Percentiles rank a stretch among this genome's conserved stretches.
Conservation (phyloP, 2,329 filamentous ascomycete species). For the Botrytis tulipae region DNA sequence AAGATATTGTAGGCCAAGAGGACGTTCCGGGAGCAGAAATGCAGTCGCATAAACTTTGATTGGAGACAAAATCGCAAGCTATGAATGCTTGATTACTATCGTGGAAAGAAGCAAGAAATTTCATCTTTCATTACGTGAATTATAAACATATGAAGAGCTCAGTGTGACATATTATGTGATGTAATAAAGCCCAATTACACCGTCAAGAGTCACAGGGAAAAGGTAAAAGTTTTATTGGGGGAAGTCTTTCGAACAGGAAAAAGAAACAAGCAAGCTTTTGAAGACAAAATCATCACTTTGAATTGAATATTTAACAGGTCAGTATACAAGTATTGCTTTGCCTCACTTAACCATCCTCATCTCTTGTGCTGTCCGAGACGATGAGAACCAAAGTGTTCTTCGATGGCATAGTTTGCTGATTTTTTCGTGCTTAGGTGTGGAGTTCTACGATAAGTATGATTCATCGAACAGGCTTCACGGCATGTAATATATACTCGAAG, state of each 20-base stretch:
- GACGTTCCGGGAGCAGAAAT: not conserved
- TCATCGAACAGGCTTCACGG: not conserved
- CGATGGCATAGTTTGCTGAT: not conserved
- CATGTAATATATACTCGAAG: not conserved
- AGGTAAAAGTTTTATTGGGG: not conserved
- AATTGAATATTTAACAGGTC: not conserved
- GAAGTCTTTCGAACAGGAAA: not conserved
- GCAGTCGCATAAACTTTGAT: not conserved
- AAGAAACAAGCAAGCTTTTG: not conserved
- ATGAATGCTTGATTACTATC: not conserved
- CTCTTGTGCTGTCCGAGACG: not conserved
- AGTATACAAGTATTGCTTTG: not conserved
- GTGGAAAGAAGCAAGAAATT: not conserved
- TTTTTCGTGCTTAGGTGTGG: not conserved
- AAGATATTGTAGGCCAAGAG: not conserved
- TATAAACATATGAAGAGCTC: not conserved
- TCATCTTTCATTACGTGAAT: not conserved
- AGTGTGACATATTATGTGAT: not conserved
- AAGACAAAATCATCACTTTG: rapidly evolving
- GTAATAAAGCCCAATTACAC: not conserved
- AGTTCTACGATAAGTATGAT: not conserved
- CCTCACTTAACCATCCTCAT: too few relatives aligned
- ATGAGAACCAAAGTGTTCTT: not conserved
- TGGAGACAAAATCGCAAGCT: not conserved
- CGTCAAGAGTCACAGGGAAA: not conserved